Evolutionary conservation across 768 basidiomycete genomes (phyloP).

Genomic region (Hygrophoropsis aurantiaca): DNA sequence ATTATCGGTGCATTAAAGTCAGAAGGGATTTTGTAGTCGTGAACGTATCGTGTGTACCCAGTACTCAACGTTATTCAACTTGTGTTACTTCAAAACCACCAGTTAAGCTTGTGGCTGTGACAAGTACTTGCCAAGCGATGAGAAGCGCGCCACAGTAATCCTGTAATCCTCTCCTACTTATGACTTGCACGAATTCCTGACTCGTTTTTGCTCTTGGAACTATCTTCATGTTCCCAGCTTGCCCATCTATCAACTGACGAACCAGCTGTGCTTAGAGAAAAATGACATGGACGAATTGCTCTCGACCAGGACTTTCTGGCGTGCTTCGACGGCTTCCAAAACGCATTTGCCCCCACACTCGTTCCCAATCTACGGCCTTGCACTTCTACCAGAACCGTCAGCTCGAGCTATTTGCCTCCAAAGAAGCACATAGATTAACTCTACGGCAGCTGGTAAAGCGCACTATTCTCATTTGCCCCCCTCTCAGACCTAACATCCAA

Average conservation of each 20-base stretch:
- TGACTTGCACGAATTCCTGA: conserved; percentile 1
- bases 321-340: conserved; percentile 1
- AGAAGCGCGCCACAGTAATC: no score
- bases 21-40: conserved; percentile 59
- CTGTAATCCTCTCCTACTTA: no score
- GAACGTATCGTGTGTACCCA: no score
- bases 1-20: conserved; percentile 75
- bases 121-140: no score
- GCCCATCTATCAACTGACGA: no score
- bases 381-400: conserved; percentile 85
- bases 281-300: conserved; percentile 25
- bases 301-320: not conserved
- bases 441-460: conserved; percentile 71
- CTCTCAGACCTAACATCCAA: not conserved
- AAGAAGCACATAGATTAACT: conserved; percentile 68
- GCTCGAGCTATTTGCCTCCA: conserved; percentile 77
- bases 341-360: conserved; percentile 15
- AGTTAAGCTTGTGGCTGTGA: no score
- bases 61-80: no score
- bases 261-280: conserved; percentile 8
- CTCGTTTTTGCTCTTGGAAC: conserved; percentile 2
- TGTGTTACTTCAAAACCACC: no score
- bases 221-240: no score
- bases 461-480: conserved; percentile 8
- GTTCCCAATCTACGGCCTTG: conserved; percentile 39